phyloP scores from a whole-genome alignment of 495 filamentous ascomycete genomes.

The Hypoxylon rickii region DNA sequence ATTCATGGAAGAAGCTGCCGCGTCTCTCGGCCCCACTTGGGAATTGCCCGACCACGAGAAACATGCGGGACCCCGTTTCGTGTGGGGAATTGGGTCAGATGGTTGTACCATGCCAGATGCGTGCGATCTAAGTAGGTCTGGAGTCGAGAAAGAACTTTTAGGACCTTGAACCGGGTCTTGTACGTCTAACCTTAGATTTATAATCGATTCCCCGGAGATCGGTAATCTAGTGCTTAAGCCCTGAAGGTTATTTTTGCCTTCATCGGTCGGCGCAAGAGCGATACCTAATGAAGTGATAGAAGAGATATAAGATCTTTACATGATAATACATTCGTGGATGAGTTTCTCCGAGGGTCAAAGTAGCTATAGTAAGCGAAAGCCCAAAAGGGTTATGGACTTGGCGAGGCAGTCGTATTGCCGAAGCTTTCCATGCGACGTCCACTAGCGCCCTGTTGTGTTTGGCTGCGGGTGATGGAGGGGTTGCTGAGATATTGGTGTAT shows the following conservation, averaged over 20 bases:
- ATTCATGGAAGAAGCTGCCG: slow-evolving; percentile 4
- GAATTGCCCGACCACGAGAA: slow-evolving; percentile 26
- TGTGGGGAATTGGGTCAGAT: not conserved
- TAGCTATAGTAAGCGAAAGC: slow-evolving; percentile 26
- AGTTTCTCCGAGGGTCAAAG: slow-evolving; percentile 7
- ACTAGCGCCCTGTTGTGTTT: slow-evolving; percentile 14
- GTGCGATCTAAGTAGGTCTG: not conserved
- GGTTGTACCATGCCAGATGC: not conserved
- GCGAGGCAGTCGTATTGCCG: slow-evolving; percentile 19
- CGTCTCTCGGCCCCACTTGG: slow-evolving; percentile 21
- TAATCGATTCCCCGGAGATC: too few relatives aligned
- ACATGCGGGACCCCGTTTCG: slow-evolving; percentile 13
- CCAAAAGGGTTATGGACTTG: not conserved
- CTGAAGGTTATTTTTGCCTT: too few relatives aligned
- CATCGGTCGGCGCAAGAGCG: too few relatives aligned
- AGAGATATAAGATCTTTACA: too few relatives aligned
- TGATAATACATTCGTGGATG: too few relatives aligned
- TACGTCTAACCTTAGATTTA: too few relatives aligned
- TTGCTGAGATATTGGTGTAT: slow-evolving; percentile 8
- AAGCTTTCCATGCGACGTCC: slow-evolving; percentile 16
- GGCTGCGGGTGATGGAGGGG: slow-evolving; percentile 25
- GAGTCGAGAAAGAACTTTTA: too few relatives aligned
- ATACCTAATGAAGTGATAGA: too few relatives aligned
- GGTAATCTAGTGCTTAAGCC: too few relatives aligned
- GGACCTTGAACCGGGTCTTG: too few relatives aligned